Evolutionary conservation across 495 filamentous ascomycete genomes (phyloP).

Genomic region (Peziza echinospora): DNA sequence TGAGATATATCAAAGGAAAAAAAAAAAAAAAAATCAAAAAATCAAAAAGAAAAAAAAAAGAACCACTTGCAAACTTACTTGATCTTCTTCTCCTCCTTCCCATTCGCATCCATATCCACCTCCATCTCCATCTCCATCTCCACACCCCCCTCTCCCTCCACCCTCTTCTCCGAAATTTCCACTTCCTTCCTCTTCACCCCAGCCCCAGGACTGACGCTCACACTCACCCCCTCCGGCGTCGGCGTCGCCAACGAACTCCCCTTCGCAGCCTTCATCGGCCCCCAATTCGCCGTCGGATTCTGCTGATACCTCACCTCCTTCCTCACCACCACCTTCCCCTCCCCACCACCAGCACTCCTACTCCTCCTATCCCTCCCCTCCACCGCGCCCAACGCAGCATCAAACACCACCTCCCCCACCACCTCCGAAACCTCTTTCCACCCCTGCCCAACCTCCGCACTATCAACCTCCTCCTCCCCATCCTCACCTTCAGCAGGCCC

Average conservation of each 20-base stretch:
- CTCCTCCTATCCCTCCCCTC: neutral
- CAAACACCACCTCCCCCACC: neutral
- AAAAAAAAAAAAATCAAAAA: too few species aligned
- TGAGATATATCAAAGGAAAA: too few species aligned
- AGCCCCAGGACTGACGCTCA: neutral
- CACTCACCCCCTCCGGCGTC: neutral
- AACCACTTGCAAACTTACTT: constrained; percentile 1
- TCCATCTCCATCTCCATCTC: neutral
- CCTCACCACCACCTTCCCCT: constrained; percentile 33
- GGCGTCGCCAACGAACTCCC: constrained; percentile 8
- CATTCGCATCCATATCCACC: neutral
- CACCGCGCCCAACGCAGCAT: neutral
- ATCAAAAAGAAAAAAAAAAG: too few species aligned
- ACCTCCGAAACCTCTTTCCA: neutral
- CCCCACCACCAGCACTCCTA: constrained; percentile 32
- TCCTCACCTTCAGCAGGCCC: too few species aligned
- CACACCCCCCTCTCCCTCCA: constrained; percentile 1
- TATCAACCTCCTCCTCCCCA: neutral
- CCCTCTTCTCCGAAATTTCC: neutral
- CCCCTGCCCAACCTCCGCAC: too few species aligned
- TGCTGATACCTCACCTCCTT: constrained; percentile 63
- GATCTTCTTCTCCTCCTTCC: constrained; percentile 2
- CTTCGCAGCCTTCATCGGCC: constrained; percentile 62
- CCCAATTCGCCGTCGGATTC: constrained; percentile 83
- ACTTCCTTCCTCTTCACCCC: neutral